Conservation (phyloP, 2,329 filamentous ascomycete species). For the Rutstroemia sp. region DNA sequence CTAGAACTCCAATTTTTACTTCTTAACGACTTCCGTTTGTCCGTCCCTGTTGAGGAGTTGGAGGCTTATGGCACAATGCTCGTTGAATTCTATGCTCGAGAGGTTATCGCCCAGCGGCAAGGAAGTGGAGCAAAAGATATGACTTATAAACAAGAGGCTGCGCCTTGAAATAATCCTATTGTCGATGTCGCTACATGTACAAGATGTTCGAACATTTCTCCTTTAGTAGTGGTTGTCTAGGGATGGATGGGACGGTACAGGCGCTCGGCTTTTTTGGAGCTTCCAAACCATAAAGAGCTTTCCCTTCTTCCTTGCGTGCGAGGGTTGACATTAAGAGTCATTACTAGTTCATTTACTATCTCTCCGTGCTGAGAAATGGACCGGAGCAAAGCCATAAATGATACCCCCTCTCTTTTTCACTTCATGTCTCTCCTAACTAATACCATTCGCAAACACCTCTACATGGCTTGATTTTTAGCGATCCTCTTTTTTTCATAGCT, state of each 20-base stretch:
- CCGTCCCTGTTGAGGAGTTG: slow-evolving; percentile 87
- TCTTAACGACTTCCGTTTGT: slow-evolving; percentile 91
- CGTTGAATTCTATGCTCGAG: slow-evolving; percentile 92
- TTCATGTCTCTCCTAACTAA: background rate
- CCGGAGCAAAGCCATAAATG: slow-evolving; percentile 3
- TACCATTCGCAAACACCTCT: background rate
- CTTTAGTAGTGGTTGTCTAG: slow-evolving; percentile 1
- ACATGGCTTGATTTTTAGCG: background rate
- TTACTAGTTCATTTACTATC: slow-evolving; percentile 1
- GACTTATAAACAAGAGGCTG: slow-evolving; percentile 20
- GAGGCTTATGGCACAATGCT: slow-evolving; percentile 98
- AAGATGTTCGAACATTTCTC: background rate
- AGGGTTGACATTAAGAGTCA: background rate
- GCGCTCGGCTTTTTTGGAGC: background rate
- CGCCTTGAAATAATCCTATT: slow-evolving; percentile 1
- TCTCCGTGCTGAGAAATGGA: slow-evolving; percentile 1
- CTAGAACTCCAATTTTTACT: slow-evolving; percentile 92
- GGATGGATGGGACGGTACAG: background rate
- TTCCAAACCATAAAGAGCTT: slow-evolving; percentile 4
- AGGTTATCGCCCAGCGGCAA: slow-evolving; percentile 61
- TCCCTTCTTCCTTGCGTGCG: background rate
- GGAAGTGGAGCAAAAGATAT: slow-evolving; percentile 17
- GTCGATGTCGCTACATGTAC: background rate
- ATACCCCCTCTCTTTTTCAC: slow-evolving; percentile 2
- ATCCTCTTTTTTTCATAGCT: background rate